These are phyloP conservation scores for Bremia lactucae DNA, from an alignment of 352 stramenopile species.

Conservation along the genomic window DNA sequence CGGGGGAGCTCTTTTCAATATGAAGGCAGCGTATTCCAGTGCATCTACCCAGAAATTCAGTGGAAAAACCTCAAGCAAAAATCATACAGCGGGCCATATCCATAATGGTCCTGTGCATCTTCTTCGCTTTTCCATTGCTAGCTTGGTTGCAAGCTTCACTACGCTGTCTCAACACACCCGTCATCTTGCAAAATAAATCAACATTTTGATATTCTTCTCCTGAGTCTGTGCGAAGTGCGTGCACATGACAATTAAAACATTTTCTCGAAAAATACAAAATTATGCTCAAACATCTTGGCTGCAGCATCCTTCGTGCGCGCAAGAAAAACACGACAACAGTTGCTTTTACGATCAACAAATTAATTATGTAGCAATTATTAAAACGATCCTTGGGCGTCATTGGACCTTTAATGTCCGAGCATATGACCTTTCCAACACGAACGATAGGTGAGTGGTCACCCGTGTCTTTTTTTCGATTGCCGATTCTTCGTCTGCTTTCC, in stretches of 20 bases:
- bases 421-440: too few species aligned
- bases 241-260: not conserved
- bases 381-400: not conserved
- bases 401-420: not conserved
- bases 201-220: not conserved
- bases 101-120: not conserved
- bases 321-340: too few species aligned
- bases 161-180: not conserved
- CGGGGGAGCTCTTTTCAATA: too few species aligned
- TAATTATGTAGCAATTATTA: not conserved
- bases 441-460: too few species aligned
- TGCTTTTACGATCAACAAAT: slow-evolving; percentile 1
- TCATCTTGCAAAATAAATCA: not conserved
- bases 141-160: not conserved
- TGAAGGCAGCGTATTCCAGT: not conserved
- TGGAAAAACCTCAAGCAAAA: not conserved
- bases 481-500: too few species aligned
- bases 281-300: not conserved
- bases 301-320: too few species aligned
- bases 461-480: too few species aligned
- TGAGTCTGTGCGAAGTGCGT: not conserved
- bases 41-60: not conserved
- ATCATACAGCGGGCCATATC: not conserved
- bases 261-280: not conserved
- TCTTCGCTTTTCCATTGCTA: not conserved